These are phyloP conservation scores for Candida saitoana DNA, from an alignment of 805 yeast species.

Conservation along the genomic window DNA sequence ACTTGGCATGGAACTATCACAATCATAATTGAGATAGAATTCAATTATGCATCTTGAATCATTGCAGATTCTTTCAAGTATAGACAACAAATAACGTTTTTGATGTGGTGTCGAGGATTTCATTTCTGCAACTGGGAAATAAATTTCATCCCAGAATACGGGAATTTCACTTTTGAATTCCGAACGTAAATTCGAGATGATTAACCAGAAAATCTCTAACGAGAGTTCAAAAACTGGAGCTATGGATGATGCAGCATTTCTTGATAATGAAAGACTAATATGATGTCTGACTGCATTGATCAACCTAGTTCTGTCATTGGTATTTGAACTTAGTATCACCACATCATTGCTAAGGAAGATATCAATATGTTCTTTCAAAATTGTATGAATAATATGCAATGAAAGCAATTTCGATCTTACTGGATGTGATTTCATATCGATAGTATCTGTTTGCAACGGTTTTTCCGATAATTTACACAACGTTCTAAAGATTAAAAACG, in stretches of 20 bases:
- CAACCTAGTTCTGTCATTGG: constrained; percentile 55
- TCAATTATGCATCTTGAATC: constrained; percentile 92
- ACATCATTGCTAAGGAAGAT: constrained; percentile 63
- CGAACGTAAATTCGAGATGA: constrained; percentile 75
- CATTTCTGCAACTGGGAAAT: constrained; percentile 91
- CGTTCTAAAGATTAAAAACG: constrained; percentile 87
- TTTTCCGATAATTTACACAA: constrained; percentile 92
- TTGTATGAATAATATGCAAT: constrained; percentile 80
- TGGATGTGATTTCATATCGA: constrained; percentile 87
- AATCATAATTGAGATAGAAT: constrained; percentile 90
- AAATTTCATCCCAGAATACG: constrained; percentile 86
- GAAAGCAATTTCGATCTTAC: constrained; percentile 89
- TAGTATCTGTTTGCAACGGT: constrained; percentile 66
- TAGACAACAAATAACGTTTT: constrained; percentile 75
- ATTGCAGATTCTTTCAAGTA: constrained; percentile 76
- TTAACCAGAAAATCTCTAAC: constrained; percentile 88
- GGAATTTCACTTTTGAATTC: constrained; percentile 93
- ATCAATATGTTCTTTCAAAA: constrained; percentile 79
- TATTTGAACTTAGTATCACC: constrained; percentile 45
- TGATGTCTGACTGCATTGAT: constrained; percentile 82
- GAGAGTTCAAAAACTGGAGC: constrained; percentile 91
- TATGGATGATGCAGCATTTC: constrained; percentile 88
- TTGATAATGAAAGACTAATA: constrained; percentile 72
- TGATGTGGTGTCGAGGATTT: constrained; percentile 90
- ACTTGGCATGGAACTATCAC: constrained; percentile 78